These are phyloP conservation scores for Cryphonectria carpinicola DNA, from an alignment of 2,329 filamentous ascomycete species.

Conservation along the genomic window DNA sequence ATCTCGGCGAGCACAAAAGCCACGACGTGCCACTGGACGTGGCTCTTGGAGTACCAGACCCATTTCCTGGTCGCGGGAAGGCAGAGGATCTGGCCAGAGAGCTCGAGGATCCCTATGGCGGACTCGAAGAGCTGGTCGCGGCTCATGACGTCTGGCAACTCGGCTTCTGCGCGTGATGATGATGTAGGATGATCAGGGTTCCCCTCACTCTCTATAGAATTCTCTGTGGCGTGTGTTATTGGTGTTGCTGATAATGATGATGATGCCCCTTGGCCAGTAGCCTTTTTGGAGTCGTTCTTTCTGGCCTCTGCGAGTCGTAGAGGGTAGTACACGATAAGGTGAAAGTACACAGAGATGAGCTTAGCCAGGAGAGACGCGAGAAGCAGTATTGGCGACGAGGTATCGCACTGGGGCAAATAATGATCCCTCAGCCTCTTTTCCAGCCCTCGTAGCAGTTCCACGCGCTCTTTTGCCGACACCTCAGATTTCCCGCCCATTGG, in stretches of 20 bases:
- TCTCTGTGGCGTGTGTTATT: not conserved
- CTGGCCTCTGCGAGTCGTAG: not conserved
- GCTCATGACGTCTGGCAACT: conserved; percentile 32
- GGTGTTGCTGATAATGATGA: not conserved
- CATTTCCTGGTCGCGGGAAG: conserved; percentile 60
- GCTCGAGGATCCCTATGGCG: conserved; percentile 74
- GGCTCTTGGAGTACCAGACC: conserved; percentile 55
- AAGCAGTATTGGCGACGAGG: conserved; percentile 9
- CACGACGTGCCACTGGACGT: conserved; percentile 56
- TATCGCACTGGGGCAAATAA: conserved; percentile 17
- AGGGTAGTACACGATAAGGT: conserved; percentile 21
- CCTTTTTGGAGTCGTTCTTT: not conserved
- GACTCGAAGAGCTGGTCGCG: conserved; percentile 72
- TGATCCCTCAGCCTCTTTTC: conserved; percentile 5
- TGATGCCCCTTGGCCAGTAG: not conserved
- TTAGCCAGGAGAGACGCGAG: conserved; percentile 10
- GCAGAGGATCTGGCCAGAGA: conserved; percentile 62
- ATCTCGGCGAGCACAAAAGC: conserved; percentile 54
- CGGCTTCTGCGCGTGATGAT: not conserved
- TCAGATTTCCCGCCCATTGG: not conserved
- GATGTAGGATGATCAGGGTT: not conserved
- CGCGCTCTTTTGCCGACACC: not conserved
- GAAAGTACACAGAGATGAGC: conserved; percentile 22
- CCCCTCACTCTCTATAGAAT: not conserved
- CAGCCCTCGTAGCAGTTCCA: conserved; percentile 12